Conservation (phyloP, 169 alveolate genomes). For the Babesia caballi region DNA sequence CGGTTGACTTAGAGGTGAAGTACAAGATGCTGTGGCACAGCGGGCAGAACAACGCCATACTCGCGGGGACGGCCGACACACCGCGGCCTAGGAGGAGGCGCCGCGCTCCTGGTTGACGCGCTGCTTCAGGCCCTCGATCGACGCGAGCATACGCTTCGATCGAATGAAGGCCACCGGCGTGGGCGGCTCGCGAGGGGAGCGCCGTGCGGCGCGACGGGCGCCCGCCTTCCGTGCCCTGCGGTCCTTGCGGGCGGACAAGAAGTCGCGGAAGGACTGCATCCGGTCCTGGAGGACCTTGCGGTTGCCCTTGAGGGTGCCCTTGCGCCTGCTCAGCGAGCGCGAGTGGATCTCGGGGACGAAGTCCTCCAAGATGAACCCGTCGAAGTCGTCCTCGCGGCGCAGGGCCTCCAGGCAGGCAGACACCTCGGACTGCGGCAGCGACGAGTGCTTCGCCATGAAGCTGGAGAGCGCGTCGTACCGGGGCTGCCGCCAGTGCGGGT, state of each 20-base stretch:
- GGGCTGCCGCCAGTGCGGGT: constrained; percentile 37
- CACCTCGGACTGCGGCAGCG: constrained; percentile 50
- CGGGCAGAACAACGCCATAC: constrained; percentile 68
- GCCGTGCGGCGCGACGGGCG: not conserved
- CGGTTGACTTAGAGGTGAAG: constrained; percentile 14
- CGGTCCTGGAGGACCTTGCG: constrained; percentile 10
- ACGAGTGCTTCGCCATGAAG: constrained; percentile 45
- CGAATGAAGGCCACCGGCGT: constrained; percentile 46
- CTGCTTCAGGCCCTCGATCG: constrained; percentile 35
- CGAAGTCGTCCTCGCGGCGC: constrained; percentile 23
- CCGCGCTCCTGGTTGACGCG: not conserved
- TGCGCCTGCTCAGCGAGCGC: not conserved
- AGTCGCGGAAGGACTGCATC: constrained; percentile 16
- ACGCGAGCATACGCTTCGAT: constrained; percentile 61
- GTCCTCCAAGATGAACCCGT: constrained; percentile 59
- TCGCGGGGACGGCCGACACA: not conserved
- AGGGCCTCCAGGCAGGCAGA: constrained; percentile 30
- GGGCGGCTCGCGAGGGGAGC: constrained; percentile 7
- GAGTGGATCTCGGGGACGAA: constrained; percentile 59
- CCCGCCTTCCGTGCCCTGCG: constrained; percentile 28
- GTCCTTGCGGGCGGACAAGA: not conserved
- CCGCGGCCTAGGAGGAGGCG: not conserved
- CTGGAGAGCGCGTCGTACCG: not conserved
- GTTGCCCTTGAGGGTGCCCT: not conserved
- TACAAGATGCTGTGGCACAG: constrained; percentile 62